A percentile compares a stretch with the other conserved stretches of the same genome.
These are phyloP conservation scores for Fonsecaea erecta DNA, from an alignment of 2,329 filamentous ascomycete genomes.

Conservation along the genomic window DNA sequence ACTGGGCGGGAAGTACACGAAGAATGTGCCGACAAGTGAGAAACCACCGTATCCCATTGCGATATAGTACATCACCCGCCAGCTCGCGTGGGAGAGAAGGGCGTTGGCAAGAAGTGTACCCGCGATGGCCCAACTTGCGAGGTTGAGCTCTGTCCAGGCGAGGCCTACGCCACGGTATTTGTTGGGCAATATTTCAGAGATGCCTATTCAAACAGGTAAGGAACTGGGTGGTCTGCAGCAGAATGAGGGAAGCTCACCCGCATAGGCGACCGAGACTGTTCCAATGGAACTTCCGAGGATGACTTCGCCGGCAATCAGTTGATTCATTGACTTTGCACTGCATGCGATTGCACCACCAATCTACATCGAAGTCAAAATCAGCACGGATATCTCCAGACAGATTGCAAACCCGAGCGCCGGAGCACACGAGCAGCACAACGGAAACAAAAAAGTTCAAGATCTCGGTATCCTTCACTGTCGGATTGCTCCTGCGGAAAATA, in stretches of 20 bases:
- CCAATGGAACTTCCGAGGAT: conserved; percentile 30
- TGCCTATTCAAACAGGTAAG: conserved; percentile 16
- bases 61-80: conserved; percentile 60
- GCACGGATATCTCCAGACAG: not conserved
- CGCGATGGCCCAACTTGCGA: conserved; percentile 31
- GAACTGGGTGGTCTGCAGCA: not conserved
- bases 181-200: conserved; percentile 32
- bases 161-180: conserved; percentile 30
- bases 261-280: conserved; percentile 29
- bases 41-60: conserved; percentile 60
- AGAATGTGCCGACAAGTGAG: conserved; percentile 53
- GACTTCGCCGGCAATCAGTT: conserved; percentile 31
- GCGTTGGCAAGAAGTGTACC: conserved; percentile 30
- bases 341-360: conserved; percentile 28
- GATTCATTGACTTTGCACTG: conserved; percentile 30
- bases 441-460: not conserved
- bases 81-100: conserved; percentile 51
- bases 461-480: not conserved
- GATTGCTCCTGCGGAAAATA: not conserved
- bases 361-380: not conserved
- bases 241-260: conserved; percentile 16
- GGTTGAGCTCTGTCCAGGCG: conserved; percentile 31
- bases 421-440: not conserved
- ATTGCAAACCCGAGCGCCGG: not conserved
- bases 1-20: conserved; percentile 57